Evolutionary conservation across 1,139 yeast species (phyloP).

Genomic region (Ashbya aceris): DNA sequence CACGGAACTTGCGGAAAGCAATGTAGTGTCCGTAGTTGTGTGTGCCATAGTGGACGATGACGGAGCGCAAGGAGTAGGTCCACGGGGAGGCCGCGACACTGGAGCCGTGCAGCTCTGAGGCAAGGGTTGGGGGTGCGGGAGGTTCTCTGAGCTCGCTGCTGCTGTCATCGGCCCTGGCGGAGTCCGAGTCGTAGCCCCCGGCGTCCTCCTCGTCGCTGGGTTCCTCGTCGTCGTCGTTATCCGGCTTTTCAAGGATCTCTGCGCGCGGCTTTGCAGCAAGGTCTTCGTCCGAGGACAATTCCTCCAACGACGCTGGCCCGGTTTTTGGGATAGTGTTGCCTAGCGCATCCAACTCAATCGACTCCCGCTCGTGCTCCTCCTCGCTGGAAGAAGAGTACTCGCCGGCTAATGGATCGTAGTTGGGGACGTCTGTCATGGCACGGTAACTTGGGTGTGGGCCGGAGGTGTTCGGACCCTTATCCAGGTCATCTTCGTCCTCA

Average conservation of each 20-base stretch:
- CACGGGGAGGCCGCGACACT: constrained; percentile 34
- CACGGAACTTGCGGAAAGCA: constrained; percentile 69
- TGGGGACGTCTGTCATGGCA: constrained; percentile 12
- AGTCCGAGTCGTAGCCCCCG: constrained; percentile 9
- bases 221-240: constrained; percentile 9
- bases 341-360: constrained; percentile 24
- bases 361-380: constrained; percentile 13
- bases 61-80: constrained; percentile 67
- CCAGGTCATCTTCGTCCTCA: constrained; percentile 17
- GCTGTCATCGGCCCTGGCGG: constrained; percentile 14
- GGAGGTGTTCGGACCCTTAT: neutral
- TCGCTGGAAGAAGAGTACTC: constrained; percentile 25
- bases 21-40: constrained; percentile 94
- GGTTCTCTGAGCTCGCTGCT: constrained; percentile 9
- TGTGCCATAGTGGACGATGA: constrained; percentile 85
- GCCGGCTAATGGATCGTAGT: constrained; percentile 26
- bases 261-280: constrained; percentile 5
- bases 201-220: constrained; percentile 6
- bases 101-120: constrained; percentile 6
- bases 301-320: constrained; percentile 6
- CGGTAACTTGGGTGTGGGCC: neutral
- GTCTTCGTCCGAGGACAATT: constrained; percentile 2
- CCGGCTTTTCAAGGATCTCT: constrained; percentile 1
- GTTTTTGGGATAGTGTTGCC: constrained; percentile 23
- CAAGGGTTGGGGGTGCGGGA: constrained; percentile 10